Evolutionary conservation across 2,329 filamentous ascomycete genomes (phyloP), one percentile per base, ranked within the genome.

Genomic region (Claviceps maximensis): DNA sequence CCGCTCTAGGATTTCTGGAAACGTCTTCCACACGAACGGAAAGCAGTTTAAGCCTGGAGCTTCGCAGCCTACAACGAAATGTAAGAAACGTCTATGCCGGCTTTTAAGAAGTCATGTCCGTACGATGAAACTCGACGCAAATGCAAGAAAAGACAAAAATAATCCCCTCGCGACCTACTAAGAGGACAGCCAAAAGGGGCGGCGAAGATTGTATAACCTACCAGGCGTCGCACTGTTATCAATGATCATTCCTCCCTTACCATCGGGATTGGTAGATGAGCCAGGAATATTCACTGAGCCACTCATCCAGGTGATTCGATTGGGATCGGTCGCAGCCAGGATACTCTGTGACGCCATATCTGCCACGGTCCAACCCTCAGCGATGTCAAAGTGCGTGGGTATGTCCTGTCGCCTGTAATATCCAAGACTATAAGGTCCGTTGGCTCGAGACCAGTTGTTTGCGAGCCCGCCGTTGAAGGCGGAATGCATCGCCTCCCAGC

Each of bases 371-470:
- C 73, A 79, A 8, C 69, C 73, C 58, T 80, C 77, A 4, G 75
- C 77, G 58, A 80, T 72, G 25, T 72, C 70, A 60, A 73, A 79
- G 38, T 79, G 76, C 36, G 76, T 71, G 0, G 76, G 75, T 27
- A 79, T 68, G 56, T 79, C 76, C 10, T 69, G 59, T 33, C 74
- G 65, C 53, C 72, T 74, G 58, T 69, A 70, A 59, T 78, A 77
- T 0, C 71, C 74, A 74, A 53, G 71, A 70, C 21, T 68, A 61
- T 10, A 54, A 19, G 51, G 49, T 19, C 53, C 42, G 25, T 58
- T 53, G 17, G 56, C 54, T 0, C 40, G 3, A n/a, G 71, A 71
- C 76, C 76, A 79, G 48, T 71, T 66, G 56, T 78, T 70, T 58
- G 77, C 78, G 47, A 73, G 58, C 1, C 71, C 76, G 8, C 66